Percentiles rank a stretch among this genome's conserved stretches.
phyloP scores from a whole-genome alignment of 2,329 filamentous ascomycete genomes.

The Coniochaeta sp. region DNA sequence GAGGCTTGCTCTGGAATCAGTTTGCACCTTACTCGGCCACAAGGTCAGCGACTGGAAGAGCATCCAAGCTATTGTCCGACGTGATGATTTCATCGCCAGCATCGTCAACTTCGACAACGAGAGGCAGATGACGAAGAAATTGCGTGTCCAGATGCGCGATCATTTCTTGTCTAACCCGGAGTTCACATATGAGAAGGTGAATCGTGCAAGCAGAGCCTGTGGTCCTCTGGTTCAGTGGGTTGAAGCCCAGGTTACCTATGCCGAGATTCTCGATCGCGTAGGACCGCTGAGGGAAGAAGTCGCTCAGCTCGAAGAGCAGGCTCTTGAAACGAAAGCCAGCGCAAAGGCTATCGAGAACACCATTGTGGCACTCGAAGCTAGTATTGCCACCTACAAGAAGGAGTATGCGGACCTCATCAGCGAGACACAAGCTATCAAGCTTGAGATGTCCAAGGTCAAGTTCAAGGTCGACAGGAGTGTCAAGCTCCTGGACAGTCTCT shows the following conservation, averaged over 20 bases:
- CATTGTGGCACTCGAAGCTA: constrained; percentile 75
- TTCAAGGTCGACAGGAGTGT: constrained; percentile 98
- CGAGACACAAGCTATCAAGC: constrained; percentile 94
- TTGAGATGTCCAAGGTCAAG: constrained; percentile 91
- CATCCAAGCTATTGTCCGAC: constrained; percentile 79
- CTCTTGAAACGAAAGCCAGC: constrained; percentile 86
- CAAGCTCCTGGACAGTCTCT: constrained; percentile 85
- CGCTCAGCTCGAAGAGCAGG: constrained; percentile 74
- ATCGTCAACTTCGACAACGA: constrained; percentile 98
- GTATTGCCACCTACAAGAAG: constrained; percentile 90
- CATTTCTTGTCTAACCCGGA: constrained; percentile 90
- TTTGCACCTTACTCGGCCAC: constrained; percentile 89
- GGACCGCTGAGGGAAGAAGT: constrained; percentile 91
- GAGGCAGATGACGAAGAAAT: constrained; percentile 77
- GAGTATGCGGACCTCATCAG: constrained; percentile 95
- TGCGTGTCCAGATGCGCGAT: constrained; percentile 82
- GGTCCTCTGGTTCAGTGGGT: constrained; percentile 97
- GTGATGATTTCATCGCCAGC: constrained; percentile 94
- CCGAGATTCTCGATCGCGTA: constrained; percentile 91
- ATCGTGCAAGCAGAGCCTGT: constrained; percentile 92
- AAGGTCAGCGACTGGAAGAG: constrained; percentile 87
- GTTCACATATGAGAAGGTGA: constrained; percentile 93
- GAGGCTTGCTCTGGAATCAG: constrained; percentile 87
- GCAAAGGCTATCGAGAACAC: constrained; percentile 87
- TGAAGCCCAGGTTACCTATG: constrained; percentile 91